Evolutionary conservation across 768 basidiomycete species (phyloP).

Genomic region (Infundibulicybe gibba): DNA sequence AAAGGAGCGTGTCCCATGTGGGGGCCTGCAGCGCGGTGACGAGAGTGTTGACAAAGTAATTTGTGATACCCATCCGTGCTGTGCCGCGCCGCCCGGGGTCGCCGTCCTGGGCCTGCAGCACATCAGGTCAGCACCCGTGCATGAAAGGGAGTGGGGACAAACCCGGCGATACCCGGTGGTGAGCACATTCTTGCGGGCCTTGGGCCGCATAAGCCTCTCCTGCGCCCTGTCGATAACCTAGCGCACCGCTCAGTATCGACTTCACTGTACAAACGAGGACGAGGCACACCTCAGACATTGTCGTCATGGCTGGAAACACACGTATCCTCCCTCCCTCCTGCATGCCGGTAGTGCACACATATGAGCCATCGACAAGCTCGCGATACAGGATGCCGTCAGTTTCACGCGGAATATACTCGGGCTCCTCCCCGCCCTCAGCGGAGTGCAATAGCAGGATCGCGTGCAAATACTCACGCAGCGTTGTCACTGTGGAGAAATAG

Average conservation of each 20-base stretch:
- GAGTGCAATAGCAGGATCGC: constrained; percentile 24
- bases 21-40: constrained; percentile 59
- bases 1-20: constrained; percentile 65
- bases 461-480: constrained; percentile 33
- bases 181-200: constrained; percentile 52
- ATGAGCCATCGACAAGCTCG: constrained; percentile 39
- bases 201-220: constrained; percentile 43
- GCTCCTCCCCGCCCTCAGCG: constrained; percentile 3
- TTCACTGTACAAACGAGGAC: not conserved
- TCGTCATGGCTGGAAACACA: constrained; percentile 35
- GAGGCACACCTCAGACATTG: constrained; percentile 50
- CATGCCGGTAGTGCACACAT: constrained; percentile 30
- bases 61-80: constrained; percentile 43
- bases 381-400: constrained; percentile 24
- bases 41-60: constrained; percentile 71
- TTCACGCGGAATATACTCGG: constrained; percentile 10
- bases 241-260: not conserved
- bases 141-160: constrained; percentile 1
- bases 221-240: constrained; percentile 66
- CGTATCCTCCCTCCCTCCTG: constrained; percentile 15
- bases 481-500: constrained; percentile 40
- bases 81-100: constrained; percentile 36
- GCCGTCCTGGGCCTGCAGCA: constrained; percentile 25
- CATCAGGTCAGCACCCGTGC: not conserved
- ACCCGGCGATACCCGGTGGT: constrained; percentile 65